phyloP scores from a whole-genome alignment of 345 rosid species.

The Nephelium lappaceum region DNA sequence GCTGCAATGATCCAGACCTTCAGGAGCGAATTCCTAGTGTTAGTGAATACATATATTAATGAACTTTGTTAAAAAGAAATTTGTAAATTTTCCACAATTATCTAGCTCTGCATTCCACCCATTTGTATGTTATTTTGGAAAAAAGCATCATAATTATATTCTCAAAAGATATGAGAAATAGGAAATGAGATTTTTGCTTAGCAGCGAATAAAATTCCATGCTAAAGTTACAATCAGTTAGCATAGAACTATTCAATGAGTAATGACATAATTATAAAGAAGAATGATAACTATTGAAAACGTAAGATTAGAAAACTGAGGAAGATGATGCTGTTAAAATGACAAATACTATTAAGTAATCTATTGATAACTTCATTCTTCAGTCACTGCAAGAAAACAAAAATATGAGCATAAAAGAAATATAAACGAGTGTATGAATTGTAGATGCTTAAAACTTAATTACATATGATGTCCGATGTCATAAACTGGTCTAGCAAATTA shows the following conservation, averaged over 20 bases:
- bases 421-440: too few species aligned
- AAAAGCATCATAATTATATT: neutral
- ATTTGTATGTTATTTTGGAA: neutral
- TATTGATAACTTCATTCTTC: neutral
- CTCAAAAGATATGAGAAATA: neutral
- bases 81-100: neutral
- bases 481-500: neutral
- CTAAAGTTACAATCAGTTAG: neutral
- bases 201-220: neutral
- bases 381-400: neutral
- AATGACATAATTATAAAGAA: neutral
- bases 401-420: neutral
- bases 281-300: neutral
- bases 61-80: slow-evolving; percentile 13
- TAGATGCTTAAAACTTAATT: neutral
- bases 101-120: neutral
- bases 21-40: slow-evolving; percentile 37
- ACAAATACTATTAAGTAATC: neutral
- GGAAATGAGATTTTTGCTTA: neutral
- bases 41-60: slow-evolving; percentile 16
- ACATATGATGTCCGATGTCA: neutral
- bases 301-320: neutral
- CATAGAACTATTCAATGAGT: neutral
- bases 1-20: slow-evolving; percentile 67
- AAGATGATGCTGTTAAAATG: neutral